phyloP scores from a whole-genome alignment of 73 alveolate species.

The Tetrahymena elliotti region DNA sequence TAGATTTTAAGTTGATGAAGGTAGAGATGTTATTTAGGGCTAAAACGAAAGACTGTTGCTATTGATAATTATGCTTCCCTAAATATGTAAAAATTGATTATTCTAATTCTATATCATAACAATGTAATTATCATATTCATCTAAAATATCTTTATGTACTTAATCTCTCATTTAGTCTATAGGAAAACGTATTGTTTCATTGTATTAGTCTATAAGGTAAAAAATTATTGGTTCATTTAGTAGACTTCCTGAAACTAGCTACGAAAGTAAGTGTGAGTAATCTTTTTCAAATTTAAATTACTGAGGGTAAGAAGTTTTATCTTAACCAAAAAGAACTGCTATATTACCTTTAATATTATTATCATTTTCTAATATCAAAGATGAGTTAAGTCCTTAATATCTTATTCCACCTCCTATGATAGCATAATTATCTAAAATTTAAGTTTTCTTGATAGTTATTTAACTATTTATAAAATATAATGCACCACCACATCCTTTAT shows the following conservation, averaged over 20 bases:
- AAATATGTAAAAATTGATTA: not conserved
- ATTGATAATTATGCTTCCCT: not conserved
- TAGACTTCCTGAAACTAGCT: not conserved
- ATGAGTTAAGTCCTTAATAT: not conserved
- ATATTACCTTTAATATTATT: not conserved
- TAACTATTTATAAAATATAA: not conserved
- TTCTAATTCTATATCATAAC: not conserved
- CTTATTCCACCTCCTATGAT: not conserved
- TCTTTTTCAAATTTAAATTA: not conserved
- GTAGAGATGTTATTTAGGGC: not conserved
- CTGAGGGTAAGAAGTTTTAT: not conserved
- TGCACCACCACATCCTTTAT: not conserved
- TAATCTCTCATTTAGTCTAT: not conserved
- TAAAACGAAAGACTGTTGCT: not conserved
- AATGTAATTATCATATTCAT: not conserved
- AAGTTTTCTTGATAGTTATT: not conserved
- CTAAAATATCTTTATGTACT: not conserved
- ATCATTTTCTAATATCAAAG: not conserved
- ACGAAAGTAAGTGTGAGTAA: not conserved
- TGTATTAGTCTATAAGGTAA: not conserved
- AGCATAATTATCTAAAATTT: not conserved
- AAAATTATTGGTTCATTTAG: not conserved
- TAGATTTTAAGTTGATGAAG: not conserved
- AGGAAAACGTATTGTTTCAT: not conserved
- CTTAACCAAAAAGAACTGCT: not conserved